Evolutionary conservation across 768 basidiomycete species (phyloP).

Genomic region (Galerina sulciceps): DNA sequence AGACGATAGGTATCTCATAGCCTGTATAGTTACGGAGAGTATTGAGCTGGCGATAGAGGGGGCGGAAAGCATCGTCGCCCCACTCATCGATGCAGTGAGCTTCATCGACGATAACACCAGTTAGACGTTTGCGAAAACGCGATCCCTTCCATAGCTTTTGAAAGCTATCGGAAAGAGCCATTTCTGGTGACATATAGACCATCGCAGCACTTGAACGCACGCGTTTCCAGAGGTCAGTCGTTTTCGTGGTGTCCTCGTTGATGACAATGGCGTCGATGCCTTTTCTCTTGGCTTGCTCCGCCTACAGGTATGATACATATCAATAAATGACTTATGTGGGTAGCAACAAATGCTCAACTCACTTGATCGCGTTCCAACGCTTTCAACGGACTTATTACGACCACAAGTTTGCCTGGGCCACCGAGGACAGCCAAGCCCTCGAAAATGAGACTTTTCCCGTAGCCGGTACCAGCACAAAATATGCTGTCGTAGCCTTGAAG

Average conservation of each 20-base stretch:
- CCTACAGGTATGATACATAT: not conserved
- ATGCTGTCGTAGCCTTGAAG: slow-evolving; percentile 28
- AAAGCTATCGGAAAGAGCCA: slow-evolving; percentile 16
- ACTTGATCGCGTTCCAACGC: slow-evolving; percentile 2
- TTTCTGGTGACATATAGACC: slow-evolving; percentile 26
- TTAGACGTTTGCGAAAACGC: no score
- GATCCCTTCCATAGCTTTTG: no score
- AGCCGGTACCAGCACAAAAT: slow-evolving; percentile 29
- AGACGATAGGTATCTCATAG: slow-evolving; percentile 28
- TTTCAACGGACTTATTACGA: not conserved
- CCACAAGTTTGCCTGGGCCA: not conserved
- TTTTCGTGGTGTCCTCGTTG: not conserved
- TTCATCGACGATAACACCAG: slow-evolving; percentile 30
- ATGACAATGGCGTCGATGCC: not conserved
- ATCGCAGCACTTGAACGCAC: slow-evolving; percentile 13
- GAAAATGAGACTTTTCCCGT: slow-evolving; percentile 21
- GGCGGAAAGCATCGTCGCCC: slow-evolving; percentile 29
- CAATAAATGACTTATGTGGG: not conserved
- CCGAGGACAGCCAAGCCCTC: not conserved
- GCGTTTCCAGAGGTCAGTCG: no score
- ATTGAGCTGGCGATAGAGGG: slow-evolving; percentile 23
- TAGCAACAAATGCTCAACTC: not conserved
- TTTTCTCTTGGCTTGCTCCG: not conserved
- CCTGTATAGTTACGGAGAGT: slow-evolving; percentile 26
- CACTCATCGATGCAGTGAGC: slow-evolving; percentile 21